Percentiles rank a stretch among this genome's conserved stretches.
Evolutionary conservation across 2,329 filamentous ascomycete species (phyloP).

Genomic region (Trichophyton schoenleinii): DNA sequence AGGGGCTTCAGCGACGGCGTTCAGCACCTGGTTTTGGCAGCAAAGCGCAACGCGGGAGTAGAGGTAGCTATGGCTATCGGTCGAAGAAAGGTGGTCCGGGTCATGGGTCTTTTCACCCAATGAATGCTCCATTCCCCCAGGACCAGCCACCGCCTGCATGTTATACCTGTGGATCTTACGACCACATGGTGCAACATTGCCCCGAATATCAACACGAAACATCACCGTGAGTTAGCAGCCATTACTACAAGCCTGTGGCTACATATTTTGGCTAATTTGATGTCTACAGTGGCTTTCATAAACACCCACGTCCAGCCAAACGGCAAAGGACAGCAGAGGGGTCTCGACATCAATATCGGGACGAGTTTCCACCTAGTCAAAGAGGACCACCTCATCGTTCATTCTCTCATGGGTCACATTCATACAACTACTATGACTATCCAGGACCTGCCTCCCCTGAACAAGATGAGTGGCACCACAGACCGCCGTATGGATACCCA

Average conservation of each 20-base stretch:
- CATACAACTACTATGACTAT: conserved; percentile 14
- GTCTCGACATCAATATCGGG: conserved; percentile 9
- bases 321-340: conserved; percentile 17
- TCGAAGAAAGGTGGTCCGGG: conserved; percentile 13
- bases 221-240: conserved; percentile 20
- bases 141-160: conserved; percentile 17
- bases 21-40: conserved; percentile 7
- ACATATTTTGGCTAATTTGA: not conserved
- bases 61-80: conserved; percentile 8
- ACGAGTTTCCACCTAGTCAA: conserved; percentile 12
- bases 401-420: conserved; percentile 14
- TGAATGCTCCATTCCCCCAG: conserved; percentile 7
- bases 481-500: conserved; percentile 15
- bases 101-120: conserved; percentile 5
- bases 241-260: not conserved
- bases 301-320: conserved; percentile 17
- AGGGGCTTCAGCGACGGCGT: conserved; percentile 4
- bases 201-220: conserved; percentile 21
- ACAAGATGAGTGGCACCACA: conserved; percentile 16
- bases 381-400: conserved; percentile 15
- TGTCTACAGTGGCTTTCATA: conserved; percentile 12
- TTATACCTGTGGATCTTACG: conserved; percentile 24
- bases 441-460: conserved; percentile 11
- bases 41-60: conserved; percentile 12
- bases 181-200: conserved; percentile 25